A percentile compares a stretch with the other conserved stretches of the same genome.
Conservation (phyloP, 495 filamentous ascomycete species). For the Endocarpon pusillum region DNA sequence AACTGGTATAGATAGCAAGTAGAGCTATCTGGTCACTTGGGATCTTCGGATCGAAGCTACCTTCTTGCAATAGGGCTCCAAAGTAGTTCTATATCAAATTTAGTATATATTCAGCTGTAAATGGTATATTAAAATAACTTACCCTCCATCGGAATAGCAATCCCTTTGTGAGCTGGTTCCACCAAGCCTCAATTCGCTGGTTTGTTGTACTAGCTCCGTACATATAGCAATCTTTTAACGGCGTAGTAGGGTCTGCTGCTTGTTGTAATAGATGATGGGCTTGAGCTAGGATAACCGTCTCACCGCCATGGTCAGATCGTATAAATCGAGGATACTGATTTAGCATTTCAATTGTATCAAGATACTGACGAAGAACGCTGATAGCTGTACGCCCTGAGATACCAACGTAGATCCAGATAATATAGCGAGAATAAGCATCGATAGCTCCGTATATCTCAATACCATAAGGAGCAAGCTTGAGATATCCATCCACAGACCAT, state of each 20-base stretch:
- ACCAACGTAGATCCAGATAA: too few species aligned
- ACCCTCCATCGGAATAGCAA: constrained; percentile 24
- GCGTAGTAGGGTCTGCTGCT: too few species aligned
- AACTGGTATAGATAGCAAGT: constrained; percentile 9
- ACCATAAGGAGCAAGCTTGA: too few species aligned
- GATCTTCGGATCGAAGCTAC: too few species aligned
- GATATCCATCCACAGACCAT: constrained; percentile 12
- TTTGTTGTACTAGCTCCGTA: too few species aligned
- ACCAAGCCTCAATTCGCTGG: too few species aligned
- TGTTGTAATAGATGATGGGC: constrained; percentile 13
- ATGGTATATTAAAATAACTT: too few species aligned
- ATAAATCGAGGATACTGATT: constrained; percentile 4
- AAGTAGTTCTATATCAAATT: constrained; percentile 9
- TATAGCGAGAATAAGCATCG: constrained; percentile 12
- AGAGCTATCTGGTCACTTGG: constrained; percentile 11
- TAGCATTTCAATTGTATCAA: constrained; percentile 6
- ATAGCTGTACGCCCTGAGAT: constrained; percentile 7
- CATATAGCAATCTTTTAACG: too few species aligned
- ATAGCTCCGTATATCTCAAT: constrained; percentile 12
- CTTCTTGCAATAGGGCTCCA: constrained; percentile 2
- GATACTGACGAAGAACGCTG: constrained; percentile 10
- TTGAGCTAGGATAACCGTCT: constrained; percentile 7
- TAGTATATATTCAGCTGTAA: too few species aligned
- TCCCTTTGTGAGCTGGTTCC: constrained; percentile 26
- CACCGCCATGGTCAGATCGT: constrained; percentile 7